Evolutionary conservation across 202 grass and related monocot species (phyloP).

Genomic region (Setaria viridis): DNA sequence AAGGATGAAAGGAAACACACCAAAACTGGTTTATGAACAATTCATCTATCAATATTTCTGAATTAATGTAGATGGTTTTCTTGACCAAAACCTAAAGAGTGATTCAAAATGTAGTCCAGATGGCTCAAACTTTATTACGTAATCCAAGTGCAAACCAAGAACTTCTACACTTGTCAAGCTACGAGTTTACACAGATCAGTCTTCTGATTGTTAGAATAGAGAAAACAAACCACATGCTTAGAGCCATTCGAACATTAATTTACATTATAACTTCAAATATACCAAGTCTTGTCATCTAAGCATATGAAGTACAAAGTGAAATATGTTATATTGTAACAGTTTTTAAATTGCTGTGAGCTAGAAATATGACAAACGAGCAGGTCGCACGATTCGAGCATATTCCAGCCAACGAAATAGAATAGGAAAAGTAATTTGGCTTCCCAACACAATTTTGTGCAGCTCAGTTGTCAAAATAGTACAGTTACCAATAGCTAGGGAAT

Average conservation of each 20-base stretch:
- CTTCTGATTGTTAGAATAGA: background rate
- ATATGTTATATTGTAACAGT: background rate
- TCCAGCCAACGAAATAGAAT: background rate
- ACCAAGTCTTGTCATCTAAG: background rate
- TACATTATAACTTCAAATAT: background rate
- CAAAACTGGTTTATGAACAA: background rate
- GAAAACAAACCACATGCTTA: background rate
- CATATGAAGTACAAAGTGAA: constrained; percentile 4
- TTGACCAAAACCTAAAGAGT: background rate
- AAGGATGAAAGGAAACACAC: constrained; percentile 10
- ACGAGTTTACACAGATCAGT: background rate
- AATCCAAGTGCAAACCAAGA: background rate
- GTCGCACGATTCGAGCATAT: background rate
- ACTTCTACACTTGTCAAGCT: background rate
- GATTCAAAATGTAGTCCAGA: constrained; percentile 16
- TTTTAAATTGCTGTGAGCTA: background rate
- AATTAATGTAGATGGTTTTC: background rate
- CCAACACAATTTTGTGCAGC: background rate
- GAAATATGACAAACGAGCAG: background rate
- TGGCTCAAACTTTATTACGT: background rate
- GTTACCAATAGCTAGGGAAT: background rate
- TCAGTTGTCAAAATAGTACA: background rate
- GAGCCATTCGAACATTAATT: background rate
- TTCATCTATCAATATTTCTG: background rate
- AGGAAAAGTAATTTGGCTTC: constrained; percentile 25